Percentiles rank a stretch among this genome's conserved stretches.
Conservation (phyloP, 345 rosid genomes). For the Combretum micranthum region DNA sequence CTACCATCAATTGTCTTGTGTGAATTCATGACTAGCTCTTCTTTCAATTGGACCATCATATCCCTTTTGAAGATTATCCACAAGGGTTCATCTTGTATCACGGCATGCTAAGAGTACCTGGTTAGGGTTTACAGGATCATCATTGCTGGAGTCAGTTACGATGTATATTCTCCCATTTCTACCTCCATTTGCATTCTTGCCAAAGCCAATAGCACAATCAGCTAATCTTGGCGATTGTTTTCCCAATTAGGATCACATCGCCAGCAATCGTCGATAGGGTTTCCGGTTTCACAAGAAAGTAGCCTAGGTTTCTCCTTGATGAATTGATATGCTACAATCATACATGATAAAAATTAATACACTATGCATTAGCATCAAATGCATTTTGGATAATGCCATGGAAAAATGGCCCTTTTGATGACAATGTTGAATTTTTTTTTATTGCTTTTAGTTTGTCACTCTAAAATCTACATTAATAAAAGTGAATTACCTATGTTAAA, state of each 20-base stretch:
- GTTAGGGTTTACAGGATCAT: constrained; percentile 55
- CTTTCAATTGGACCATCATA: constrained; percentile 55
- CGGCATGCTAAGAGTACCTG: constrained; percentile 68
- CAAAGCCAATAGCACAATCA: constrained; percentile 75
- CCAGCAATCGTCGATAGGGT: constrained; percentile 84
- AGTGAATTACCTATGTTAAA: too few relatives aligned
- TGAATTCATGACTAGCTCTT: constrained; percentile 63
- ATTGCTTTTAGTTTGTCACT: too few relatives aligned
- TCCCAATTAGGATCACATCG: constrained; percentile 74
- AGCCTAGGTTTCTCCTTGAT: constrained; percentile 61
- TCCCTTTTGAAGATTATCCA: constrained; percentile 77
- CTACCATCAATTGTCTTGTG: constrained; percentile 76
- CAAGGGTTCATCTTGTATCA: constrained; percentile 63
- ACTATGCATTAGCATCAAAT: background rate
- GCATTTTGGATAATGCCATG: too few relatives aligned
- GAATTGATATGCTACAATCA: constrained; percentile 55
- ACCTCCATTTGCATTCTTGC: constrained; percentile 66
- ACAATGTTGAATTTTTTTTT: too few relatives aligned
- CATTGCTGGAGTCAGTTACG: constrained; percentile 49
- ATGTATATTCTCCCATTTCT: constrained; percentile 54
- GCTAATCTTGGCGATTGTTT: constrained; percentile 54
- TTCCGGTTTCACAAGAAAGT: constrained; percentile 57
- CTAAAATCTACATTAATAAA: too few relatives aligned
- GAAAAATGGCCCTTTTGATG: too few relatives aligned
- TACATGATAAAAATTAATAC: too few relatives aligned